Percentiles rank a stretch among this genome's conserved stretches.
phyloP scores from a whole-genome alignment of 768 basidiomycete genomes.

The Amanita rimosa region DNA sequence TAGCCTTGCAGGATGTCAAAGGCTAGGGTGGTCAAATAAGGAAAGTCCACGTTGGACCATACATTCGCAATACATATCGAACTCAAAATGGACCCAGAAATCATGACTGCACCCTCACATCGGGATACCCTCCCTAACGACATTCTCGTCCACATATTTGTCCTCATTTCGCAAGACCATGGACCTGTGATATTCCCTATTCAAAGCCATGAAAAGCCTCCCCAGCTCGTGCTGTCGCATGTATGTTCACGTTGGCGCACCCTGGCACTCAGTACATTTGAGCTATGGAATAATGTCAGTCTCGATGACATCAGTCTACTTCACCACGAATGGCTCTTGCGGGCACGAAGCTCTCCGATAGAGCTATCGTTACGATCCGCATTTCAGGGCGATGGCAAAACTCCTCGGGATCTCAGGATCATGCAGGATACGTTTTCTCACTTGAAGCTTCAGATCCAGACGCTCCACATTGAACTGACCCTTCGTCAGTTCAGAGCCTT shows the following conservation, averaged over 20 bases:
- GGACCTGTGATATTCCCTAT: not conserved
- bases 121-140: not conserved
- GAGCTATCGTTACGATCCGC: not conserved
- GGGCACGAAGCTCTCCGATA: not conserved
- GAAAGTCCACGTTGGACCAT: too few species aligned
- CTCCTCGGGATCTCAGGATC: too few species aligned
- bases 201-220: not conserved
- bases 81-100: too few species aligned
- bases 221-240: not conserved
- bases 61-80: too few species aligned
- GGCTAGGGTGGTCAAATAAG: too few species aligned
- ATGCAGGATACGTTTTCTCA: not conserved
- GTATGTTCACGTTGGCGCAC: not conserved
- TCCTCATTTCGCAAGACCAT: not conserved
- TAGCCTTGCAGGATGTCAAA: too few species aligned
- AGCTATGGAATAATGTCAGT: not conserved
- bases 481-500: not conserved
- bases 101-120: too few species aligned
- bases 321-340: not conserved
- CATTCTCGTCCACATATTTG: not conserved
- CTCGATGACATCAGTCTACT: not conserved
- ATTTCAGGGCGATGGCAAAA: too few species aligned
- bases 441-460: not conserved
- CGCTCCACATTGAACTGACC: not conserved
- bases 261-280: not conserved